Evolutionary conservation across 768 basidiomycete species (phyloP), one percentile per base, ranked within the genome.

Genomic region (Tylopilus intermedius): DNA sequence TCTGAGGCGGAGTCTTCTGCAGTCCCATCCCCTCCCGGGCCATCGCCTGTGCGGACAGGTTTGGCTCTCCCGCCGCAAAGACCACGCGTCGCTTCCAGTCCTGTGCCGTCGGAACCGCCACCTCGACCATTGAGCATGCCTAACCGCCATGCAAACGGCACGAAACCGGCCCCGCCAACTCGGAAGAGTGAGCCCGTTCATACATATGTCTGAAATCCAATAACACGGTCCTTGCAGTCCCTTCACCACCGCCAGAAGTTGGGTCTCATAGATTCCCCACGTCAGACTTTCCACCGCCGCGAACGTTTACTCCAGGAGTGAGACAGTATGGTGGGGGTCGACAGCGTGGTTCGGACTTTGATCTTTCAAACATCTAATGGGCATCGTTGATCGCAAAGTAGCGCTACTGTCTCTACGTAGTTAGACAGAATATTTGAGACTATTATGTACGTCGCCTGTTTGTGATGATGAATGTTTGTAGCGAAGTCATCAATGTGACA

Each of bases 241-340:
- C 81, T 21, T 72, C 78, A 4, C 81, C 81, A 6, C 82, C 82
- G 24, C 80, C 88, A 2, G 80, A 76, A 50, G 79, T 77, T 39
- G 88, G 88, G 8, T 67, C 76, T 22, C 85, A 89, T 62, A 83
- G 76, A 14, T 93, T 90, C 64, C 88, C 88, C 7, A 79, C 83
- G n/a, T 71, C 74, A 13, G 88, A 84, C 47, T 90, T 92, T 64
- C 90, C 90, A 1, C 82, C 83, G 13, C 90, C 90, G 4, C 80
- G 88, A 38, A 73, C 74, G 26, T 92, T 90, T 66, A 65, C 66
- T 33, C 62, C 67, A 5, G 72, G 65, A 30, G 59, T 65, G 27
- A 85, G 77, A 62, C 72, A 73, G 39, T 94, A 94, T 64, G 71
- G 68, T 11, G 83, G 82, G 63, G 86, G 87, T 29, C 81, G 83